Conservation (phyloP, 2,329 filamentous ascomycete species). For the Lanzia echinophila region DNA sequence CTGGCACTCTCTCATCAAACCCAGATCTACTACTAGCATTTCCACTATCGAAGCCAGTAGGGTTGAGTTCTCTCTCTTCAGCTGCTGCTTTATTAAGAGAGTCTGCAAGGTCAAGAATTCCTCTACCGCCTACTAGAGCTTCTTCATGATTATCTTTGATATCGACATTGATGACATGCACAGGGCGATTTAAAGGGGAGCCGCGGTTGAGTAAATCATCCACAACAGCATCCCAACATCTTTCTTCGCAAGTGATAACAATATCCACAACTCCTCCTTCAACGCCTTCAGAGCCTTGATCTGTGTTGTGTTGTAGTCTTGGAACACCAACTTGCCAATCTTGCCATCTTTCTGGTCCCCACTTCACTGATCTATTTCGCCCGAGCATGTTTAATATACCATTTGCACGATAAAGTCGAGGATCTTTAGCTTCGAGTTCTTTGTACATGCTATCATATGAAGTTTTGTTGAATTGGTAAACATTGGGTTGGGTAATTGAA, state of each 20-base stretch:
- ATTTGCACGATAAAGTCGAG: constrained; percentile 81
- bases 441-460: constrained; percentile 94
- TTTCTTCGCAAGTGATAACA: constrained; percentile 94
- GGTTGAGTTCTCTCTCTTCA: constrained; percentile 63
- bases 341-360: constrained; percentile 94
- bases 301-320: constrained; percentile 65
- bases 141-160: constrained; percentile 99
- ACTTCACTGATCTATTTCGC: constrained; percentile 86
- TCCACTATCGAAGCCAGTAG: constrained; percentile 62
- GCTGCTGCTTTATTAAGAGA: constrained; percentile 72
- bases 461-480: constrained; percentile 96
- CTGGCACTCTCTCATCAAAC: constrained; percentile 90
- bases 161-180: constrained; percentile 97
- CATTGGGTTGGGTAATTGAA: constrained; percentile 86
- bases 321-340: constrained; percentile 90
- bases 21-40: constrained; percentile 59
- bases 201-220: constrained; percentile 87
- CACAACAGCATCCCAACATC: constrained; percentile 96
- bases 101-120: constrained; percentile 86
- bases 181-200: constrained; percentile 79
- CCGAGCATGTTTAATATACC: constrained; percentile 94
- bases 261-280: constrained; percentile 89
- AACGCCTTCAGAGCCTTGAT: constrained; percentile 72
- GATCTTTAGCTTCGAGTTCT: constrained; percentile 80
- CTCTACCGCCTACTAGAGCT: constrained; percentile 80